A percentile compares a stretch with the other conserved stretches of the same genome.
Conservation (phyloP, 192 early-diverging fungal species). For the Backusella macrospora region DNA sequence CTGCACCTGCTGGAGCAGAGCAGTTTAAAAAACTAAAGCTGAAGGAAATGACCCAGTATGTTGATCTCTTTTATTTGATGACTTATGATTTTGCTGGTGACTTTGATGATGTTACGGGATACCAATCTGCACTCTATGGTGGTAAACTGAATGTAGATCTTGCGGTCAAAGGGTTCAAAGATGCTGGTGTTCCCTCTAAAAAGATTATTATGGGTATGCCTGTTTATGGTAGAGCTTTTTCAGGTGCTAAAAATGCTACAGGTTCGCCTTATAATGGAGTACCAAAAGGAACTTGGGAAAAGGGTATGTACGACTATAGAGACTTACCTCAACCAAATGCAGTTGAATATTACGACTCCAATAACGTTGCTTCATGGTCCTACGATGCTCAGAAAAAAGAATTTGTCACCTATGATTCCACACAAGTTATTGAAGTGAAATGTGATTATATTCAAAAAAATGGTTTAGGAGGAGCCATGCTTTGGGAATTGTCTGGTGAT, state of each 20-base stretch:
- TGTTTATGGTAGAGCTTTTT: slow-evolving; percentile 91
- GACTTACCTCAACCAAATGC: slow-evolving; percentile 66
- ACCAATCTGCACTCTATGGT: slow-evolving; percentile 85
- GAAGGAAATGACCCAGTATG: slow-evolving; percentile 60
- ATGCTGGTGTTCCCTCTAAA: slow-evolving; percentile 70
- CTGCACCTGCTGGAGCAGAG: slow-evolving; percentile 62
- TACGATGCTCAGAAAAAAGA: slow-evolving; percentile 70
- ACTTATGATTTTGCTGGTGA: slow-evolving; percentile 78
- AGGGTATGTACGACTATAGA: slow-evolving; percentile 90
- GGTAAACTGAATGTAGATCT: slow-evolving; percentile 61
- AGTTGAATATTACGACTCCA: slow-evolving; percentile 75
- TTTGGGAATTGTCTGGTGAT: slow-evolving; percentile 75
- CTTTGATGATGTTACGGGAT: slow-evolving; percentile 70
- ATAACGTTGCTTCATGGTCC: slow-evolving; percentile 74
- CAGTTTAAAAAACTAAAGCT: slow-evolving; percentile 65
- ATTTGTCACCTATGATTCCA: slow-evolving; percentile 83
- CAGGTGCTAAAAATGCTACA: slow-evolving; percentile 70
- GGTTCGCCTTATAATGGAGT: slow-evolving; percentile 67
- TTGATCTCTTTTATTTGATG: slow-evolving; percentile 90
- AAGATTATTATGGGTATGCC: slow-evolving; percentile 92
- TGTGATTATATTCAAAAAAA: slow-evolving; percentile 60
- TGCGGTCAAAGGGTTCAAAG: slow-evolving; percentile 72
- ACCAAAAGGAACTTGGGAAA: slow-evolving; percentile 81
- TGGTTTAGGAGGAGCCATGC: slow-evolving; percentile 71
- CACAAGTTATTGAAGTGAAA: slow-evolving; percentile 65